Evolutionary conservation across 352 stramenopile genomes (phyloP), one percentile per base, ranked within the genome.

Genomic region (Globisporangium mamillatum): DNA sequence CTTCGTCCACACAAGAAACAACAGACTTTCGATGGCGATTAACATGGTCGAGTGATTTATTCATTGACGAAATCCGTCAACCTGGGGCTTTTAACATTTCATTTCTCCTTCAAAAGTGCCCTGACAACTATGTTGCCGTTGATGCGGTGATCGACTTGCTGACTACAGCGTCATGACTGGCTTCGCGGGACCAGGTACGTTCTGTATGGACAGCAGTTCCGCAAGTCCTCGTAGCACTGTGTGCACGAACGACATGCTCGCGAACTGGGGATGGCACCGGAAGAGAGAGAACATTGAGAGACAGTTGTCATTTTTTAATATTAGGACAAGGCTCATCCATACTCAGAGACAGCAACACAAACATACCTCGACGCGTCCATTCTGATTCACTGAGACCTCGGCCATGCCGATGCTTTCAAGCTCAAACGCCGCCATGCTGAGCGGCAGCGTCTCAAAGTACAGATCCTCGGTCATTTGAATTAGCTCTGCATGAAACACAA

Each of bases 371-470:
- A 91, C 54, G 55, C 71, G 64, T 66, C 82, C 82, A 27, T 75
- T 64, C 34, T 72, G 53, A 38, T 80, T 69, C n/a, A 83, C 60
- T 9, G 74, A 68, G 24, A 82, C 75, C 44, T 88, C 79, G 34
- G 82, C 63, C 79, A 88, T 78, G 50, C 76, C 68, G 44, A 91
- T 68, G 36, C 80, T 65, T 48, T 74, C 65, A 24, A 91, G 78
- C 66, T 84, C 71, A 66, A 87, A 89, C 16, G 71, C 75, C 27
- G 79, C 73, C 57, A 83, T 66, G 60, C 86, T 78, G 54, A 89
- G 79, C 14, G 82, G 81, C 10, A 91, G 68, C 27, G 70, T 54
- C 50, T 88, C 76, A 55, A 88, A 76, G 68, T 91, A 91, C 60
- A 82, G 24, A 4, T 69, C 72, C 67, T 90, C 78, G n/a, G 75